These are phyloP conservation scores for Botrytis deweyae DNA, from an alignment of 2,329 filamentous ascomycete species.

Conservation along the genomic window DNA sequence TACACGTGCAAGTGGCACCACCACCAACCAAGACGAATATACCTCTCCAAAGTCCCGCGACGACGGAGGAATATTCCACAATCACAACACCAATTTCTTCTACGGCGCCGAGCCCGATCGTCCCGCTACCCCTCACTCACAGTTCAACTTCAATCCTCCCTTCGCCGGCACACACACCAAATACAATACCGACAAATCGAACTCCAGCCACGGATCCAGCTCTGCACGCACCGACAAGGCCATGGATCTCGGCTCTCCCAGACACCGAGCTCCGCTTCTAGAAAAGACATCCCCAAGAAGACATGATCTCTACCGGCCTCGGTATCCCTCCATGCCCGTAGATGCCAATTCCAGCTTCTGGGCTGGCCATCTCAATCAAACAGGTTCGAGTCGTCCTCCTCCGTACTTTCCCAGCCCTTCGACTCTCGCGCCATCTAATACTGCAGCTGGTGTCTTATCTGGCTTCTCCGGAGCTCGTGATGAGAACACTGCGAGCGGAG, in stretches of 20 bases:
- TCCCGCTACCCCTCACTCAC: neutral
- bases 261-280: too few relatives aligned
- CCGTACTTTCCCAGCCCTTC: neutral
- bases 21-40: too few relatives aligned
- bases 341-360: neutral
- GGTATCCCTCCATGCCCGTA: neutral
- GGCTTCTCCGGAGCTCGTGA: rapidly evolving
- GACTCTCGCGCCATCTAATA: rapidly evolving
- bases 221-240: rapidly evolving
- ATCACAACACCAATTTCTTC: neutral
- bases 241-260: neutral
- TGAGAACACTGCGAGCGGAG: neutral
- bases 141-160: neutral
- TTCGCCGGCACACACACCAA: neutral
- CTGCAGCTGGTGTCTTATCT: neutral
- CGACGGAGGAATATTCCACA: neutral
- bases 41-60: too few relatives aligned
- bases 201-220: neutral
- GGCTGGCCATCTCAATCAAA: neutral
- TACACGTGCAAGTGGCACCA: neutral
- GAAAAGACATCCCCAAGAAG: rapidly evolving
- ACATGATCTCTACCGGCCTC: neutral
- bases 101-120: neutral
- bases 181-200: neutral
- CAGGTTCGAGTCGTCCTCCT: neutral